These are phyloP conservation scores for Penicillium odoratum DNA, from an alignment of 495 filamentous ascomycete genomes.

Conservation along the genomic window DNA sequence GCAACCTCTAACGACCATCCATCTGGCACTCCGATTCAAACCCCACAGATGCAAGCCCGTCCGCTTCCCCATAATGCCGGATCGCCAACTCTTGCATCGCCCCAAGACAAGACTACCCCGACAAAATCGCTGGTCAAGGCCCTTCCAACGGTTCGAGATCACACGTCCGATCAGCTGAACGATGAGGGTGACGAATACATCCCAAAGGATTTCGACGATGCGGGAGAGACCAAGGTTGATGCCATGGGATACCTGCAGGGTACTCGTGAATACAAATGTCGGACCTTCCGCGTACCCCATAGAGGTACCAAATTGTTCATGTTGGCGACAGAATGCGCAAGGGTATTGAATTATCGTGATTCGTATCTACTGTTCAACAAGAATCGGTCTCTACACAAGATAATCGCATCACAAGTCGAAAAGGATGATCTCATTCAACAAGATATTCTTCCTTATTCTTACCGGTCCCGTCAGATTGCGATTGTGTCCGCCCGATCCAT, in stretches of 20 bases:
- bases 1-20: constrained; percentile 50
- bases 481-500: constrained; percentile 99
- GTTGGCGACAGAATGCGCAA: constrained; percentile 96
- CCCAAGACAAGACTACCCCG: constrained; percentile 80
- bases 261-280: constrained; percentile 84
- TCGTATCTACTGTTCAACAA: constrained; percentile 99
- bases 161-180: constrained; percentile 94
- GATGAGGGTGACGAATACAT: constrained; percentile 95
- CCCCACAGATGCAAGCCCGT: constrained; percentile 74
- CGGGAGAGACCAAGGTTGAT: constrained; percentile 91
- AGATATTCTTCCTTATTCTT: constrained; percentile 96
- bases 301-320: constrained; percentile 95
- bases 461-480: constrained; percentile 95
- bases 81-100: constrained; percentile 71
- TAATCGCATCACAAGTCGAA: constrained; percentile 93
- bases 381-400: constrained; percentile 95
- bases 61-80: constrained; percentile 56
- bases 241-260: constrained; percentile 77
- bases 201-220: constrained; percentile 86
- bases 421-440: constrained; percentile 96
- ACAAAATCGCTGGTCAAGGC: constrained; percentile 90
- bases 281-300: constrained; percentile 89
- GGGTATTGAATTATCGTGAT: constrained; percentile 92
- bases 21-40: constrained; percentile 61
- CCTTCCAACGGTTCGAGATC: constrained; percentile 91